Evolutionary conservation across 2,329 filamentous ascomycete species (phyloP).

Genomic region (Fonsecaea multimorphosa): DNA sequence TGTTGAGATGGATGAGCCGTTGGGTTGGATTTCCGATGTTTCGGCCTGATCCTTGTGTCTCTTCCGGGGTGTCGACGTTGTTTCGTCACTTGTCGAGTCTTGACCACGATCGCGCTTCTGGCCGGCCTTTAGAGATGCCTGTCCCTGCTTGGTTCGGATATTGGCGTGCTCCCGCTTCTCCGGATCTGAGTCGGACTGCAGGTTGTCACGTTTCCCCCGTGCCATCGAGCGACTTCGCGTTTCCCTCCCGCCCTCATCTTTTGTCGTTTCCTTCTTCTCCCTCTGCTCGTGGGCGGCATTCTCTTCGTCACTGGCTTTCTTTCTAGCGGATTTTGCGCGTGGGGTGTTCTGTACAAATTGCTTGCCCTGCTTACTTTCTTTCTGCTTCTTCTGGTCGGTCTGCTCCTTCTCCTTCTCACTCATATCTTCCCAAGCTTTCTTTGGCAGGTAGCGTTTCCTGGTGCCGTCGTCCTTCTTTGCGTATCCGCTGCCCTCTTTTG

Average conservation of each 20-base stretch:
- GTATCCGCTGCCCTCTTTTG: constrained; percentile 54
- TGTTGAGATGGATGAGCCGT: neutral
- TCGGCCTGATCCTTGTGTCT: neutral
- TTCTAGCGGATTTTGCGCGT: constrained; percentile 50
- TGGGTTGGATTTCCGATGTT: neutral
- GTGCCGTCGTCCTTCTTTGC: constrained; percentile 54
- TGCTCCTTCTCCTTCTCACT: constrained; percentile 53
- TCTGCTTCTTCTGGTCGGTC: constrained; percentile 49
- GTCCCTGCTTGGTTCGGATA: constrained; percentile 5
- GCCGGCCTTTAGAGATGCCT: constrained; percentile 7
- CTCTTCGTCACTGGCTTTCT: constrained; percentile 46
- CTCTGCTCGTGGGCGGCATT: constrained; percentile 16
- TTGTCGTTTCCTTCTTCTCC: neutral
- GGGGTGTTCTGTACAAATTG: constrained; percentile 54
- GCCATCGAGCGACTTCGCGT: neutral
- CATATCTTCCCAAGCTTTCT: constrained; percentile 58
- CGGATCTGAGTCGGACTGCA: neutral
- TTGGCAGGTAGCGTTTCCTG: constrained; percentile 54
- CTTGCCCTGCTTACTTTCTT: constrained; percentile 50
- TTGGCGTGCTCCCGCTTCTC: neutral
- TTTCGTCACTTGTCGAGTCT: constrained; percentile 9
- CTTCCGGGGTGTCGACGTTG: constrained; percentile 22
- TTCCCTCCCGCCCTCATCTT: neutral
- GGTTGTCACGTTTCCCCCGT: neutral
- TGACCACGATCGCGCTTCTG: constrained; percentile 14